Base-by-base conservation (phyloP, 495 filamentous ascomycete genomes). In the Neurospora sublineolata region DNA sequence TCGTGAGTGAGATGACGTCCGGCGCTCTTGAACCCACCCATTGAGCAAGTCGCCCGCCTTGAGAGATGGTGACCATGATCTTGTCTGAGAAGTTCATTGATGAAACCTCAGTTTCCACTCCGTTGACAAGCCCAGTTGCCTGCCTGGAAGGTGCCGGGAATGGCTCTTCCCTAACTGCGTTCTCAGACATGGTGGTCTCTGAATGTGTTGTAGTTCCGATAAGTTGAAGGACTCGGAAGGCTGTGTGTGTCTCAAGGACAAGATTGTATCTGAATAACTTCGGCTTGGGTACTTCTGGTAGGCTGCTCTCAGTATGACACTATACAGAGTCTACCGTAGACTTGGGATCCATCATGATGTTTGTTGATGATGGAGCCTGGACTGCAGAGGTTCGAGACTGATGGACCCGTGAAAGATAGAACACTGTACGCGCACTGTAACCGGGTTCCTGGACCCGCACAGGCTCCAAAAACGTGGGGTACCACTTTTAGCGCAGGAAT, bases 31-130 rank as follows among this genome's bases (percentile, higher is more conserved):
- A 39, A 83, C 83, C 73, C 78, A 97, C 94, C 95, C 95, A 99
- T 83, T 98, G 95, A 10, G 92, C 91, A 41, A 97, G 83, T 74
- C 92, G 87, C 46, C 94, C 95, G 72, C 88, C 86, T 80, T 97
- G 94, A 4, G 92, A 92, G 72, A 99, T 87, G 0, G 93, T 97
- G 58, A 99, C 81, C 77, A 99, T 83, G 78, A 99, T 96, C 80
- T 93, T 97, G 84, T 99, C 95, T 12, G 90, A 88, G 83, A 98
- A 97, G 75, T 83, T 87, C 41, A 92, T 81, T 8, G 83, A 84
- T 68, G 87, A 89, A 64, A 92, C 89, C 75, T 93, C 89, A 4
- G 95, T 99, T 18, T 84, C 80, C 46, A 90, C 80, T 11, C 89
- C 90, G 74, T 89, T 86, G 42, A 97, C 85, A 37, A 83, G 73